Evolutionary conservation across 179 eudicot species (phyloP).

Genomic region (Heliamphora pulchella): DNA sequence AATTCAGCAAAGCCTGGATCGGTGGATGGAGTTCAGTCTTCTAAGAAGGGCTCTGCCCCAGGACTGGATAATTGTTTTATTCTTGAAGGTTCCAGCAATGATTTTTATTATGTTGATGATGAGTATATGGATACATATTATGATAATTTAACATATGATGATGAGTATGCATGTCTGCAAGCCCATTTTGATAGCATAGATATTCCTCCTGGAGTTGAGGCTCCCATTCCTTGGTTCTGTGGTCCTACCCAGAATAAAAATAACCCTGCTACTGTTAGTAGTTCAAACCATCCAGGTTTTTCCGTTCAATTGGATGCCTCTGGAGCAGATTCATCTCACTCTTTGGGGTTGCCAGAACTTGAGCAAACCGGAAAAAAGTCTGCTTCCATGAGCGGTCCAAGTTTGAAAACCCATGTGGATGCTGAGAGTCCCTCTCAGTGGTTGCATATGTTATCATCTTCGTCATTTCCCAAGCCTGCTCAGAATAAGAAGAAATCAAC

Average conservation of each 20-base stretch:
- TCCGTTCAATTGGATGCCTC: constrained; percentile 5
- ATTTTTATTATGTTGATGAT: constrained; percentile 27
- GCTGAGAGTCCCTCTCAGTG: not conserved
- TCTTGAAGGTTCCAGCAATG: constrained; percentile 24
- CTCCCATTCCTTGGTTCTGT: constrained; percentile 54
- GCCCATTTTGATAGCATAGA: constrained; percentile 66
- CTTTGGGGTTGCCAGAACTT: constrained; percentile 9
- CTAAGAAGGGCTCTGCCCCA: constrained; percentile 16
- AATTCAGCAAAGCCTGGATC: not conserved
- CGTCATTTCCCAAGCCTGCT: constrained; percentile 5
- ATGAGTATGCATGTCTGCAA: constrained; percentile 47
- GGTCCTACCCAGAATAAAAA: constrained; percentile 17
- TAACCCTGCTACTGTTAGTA: constrained; percentile 21
- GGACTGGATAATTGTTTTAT: constrained; percentile 14
- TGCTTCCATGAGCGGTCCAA: constrained; percentile 3
- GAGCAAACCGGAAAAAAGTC: not conserved
- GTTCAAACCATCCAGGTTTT: constrained; percentile 22
- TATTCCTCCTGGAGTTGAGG: constrained; percentile 68
- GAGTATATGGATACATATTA: constrained; percentile 29
- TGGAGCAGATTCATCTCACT: constrained; percentile 11
- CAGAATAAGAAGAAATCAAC: not conserved
- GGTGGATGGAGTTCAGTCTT: constrained; percentile 16
- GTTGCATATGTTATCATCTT: constrained; percentile 9
- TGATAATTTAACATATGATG: constrained; percentile 32
- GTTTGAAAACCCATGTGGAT: constrained; percentile 7